phyloP scores from a whole-genome alignment of 2,329 filamentous ascomycete genomes.

The Scolecobasidium constrictum region DNA sequence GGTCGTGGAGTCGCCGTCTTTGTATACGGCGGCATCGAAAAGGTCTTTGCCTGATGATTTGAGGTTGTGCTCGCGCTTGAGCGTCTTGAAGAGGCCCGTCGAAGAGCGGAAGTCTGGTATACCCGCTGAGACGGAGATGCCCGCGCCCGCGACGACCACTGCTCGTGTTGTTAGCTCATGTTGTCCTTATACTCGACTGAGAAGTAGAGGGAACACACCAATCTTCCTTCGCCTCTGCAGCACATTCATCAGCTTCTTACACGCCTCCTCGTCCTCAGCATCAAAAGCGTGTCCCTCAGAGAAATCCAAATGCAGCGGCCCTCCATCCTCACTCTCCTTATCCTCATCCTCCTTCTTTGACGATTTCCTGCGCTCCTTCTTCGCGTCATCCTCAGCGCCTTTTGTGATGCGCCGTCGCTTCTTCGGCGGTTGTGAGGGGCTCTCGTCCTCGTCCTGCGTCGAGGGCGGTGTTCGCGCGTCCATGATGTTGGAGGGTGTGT shows the following conservation, averaged over 20 bases:
- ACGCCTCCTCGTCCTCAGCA: constrained; percentile 46
- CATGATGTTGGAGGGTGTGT: neutral
- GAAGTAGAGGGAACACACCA: too few relatives aligned
- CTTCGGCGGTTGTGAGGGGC: constrained; percentile 41
- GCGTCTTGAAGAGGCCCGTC: constrained; percentile 74
- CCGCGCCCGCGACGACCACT: constrained; percentile 84
- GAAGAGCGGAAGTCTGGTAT: constrained; percentile 94
- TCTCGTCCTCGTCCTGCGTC: constrained; percentile 5
- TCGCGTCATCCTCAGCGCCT: too few relatives aligned
- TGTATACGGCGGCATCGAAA: constrained; percentile 96
- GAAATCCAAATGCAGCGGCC: constrained; percentile 73
- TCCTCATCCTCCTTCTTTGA: too few relatives aligned
- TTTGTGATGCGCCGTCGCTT: constrained; percentile 58
- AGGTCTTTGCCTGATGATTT: constrained; percentile 91
- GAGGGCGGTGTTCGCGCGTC: neutral
- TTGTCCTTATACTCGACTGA: too few relatives aligned
- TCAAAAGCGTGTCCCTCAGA: constrained; percentile 37
- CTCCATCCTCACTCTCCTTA: constrained; percentile 45
- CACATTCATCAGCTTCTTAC: constrained; percentile 61
- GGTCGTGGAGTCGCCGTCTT: constrained; percentile 75
- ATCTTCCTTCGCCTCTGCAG: constrained; percentile 90
- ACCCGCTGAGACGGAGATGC: constrained; percentile 95
- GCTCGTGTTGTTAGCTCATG: neutral
- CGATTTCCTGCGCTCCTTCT: too few relatives aligned
- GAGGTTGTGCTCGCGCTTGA: constrained; percentile 78